Conservation (phyloP, 1,284 basidiomycete species). For the Neotropicomus parvogracilis region DNA sequence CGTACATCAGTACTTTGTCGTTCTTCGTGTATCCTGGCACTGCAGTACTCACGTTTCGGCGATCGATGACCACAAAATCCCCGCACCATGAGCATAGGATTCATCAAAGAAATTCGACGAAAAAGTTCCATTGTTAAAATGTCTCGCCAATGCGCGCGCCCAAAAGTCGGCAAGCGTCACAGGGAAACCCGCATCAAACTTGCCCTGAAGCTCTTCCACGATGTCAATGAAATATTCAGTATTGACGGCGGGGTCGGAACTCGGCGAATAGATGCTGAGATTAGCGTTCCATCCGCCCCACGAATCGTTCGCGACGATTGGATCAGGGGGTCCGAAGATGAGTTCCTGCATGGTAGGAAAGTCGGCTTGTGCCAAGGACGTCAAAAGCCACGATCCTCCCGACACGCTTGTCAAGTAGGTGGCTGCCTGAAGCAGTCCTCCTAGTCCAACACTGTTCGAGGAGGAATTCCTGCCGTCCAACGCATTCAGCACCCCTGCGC, state of each 20-base stretch:
- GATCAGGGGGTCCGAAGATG: slow-evolving; percentile 31
- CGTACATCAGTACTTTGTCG: slow-evolving; percentile 7
- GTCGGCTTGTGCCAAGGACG: slow-evolving; percentile 38
- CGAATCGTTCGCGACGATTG: slow-evolving; percentile 11
- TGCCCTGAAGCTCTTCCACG: slow-evolving; percentile 33
- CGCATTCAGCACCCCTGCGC: slow-evolving; percentile 46
- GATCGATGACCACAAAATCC: slow-evolving; percentile 35
- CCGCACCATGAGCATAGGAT: slow-evolving; percentile 34
- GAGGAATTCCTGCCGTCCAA: slow-evolving; percentile 47
- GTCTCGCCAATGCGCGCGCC: slow-evolving; percentile 35
- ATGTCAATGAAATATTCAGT: slow-evolving; percentile 24
- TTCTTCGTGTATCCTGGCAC: not conserved
- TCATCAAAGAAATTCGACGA: slow-evolving; percentile 31
- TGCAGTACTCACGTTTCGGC: slow-evolving; percentile 28
- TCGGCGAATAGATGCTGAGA: slow-evolving; percentile 26
- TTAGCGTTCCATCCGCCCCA: slow-evolving; percentile 38
- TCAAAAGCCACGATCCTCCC: slow-evolving; percentile 40
- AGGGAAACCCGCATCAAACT: slow-evolving; percentile 30
- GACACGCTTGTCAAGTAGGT: slow-evolving; percentile 44
- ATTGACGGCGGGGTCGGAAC: slow-evolving; percentile 14
- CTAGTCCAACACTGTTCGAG: slow-evolving; percentile 40
- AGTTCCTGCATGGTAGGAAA: slow-evolving; percentile 39
- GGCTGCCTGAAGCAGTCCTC: slow-evolving; percentile 47
- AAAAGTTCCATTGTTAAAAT: slow-evolving; percentile 42
- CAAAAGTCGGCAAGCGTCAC: slow-evolving; percentile 39